Conservation (phyloP, 768 basidiomycete species). For the Filobasidium floriforme region DNA sequence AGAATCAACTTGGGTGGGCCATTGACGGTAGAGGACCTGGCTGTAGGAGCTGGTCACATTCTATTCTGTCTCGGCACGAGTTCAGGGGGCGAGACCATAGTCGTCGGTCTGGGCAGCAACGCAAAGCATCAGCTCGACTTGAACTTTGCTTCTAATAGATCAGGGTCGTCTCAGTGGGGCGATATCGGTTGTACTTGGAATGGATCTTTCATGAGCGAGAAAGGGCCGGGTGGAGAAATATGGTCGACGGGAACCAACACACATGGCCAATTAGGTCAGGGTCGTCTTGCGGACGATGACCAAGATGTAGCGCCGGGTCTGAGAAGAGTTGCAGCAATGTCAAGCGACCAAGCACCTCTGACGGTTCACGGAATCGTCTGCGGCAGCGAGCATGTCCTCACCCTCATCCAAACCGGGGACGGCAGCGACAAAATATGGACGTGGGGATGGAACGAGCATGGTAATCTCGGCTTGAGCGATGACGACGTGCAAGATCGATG, state of each 20-base stretch:
- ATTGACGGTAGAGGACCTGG: conserved; percentile 22
- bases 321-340: neutral
- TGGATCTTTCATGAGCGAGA: conserved; percentile 52
- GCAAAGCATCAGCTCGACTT: conserved; percentile 9
- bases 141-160: no score
- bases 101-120: conserved; percentile 49
- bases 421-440: conserved; percentile 56
- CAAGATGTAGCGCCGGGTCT: no score
- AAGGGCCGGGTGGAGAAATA: conserved; percentile 7
- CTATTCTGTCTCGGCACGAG: conserved; percentile 51
- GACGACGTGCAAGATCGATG: conserved; percentile 54
- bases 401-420: conserved; percentile 10
- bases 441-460: conserved; percentile 99
- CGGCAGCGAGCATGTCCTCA: conserved; percentile 79
- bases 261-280: conserved; percentile 34
- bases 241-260: conserved; percentile 33
- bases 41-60: conserved; percentile 56
- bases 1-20: neutral
- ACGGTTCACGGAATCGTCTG: conserved; percentile 50
- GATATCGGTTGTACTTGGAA: conserved; percentile 68
- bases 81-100: conserved; percentile 40
- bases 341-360: no score
- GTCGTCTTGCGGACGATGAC: no score
- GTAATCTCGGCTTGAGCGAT: conserved; percentile 69
- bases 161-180: neutral